Percentiles rank a stretch among this genome's conserved stretches.
Conservation (phyloP, 306 rosid species). For the Nissolia schottii region DNA sequence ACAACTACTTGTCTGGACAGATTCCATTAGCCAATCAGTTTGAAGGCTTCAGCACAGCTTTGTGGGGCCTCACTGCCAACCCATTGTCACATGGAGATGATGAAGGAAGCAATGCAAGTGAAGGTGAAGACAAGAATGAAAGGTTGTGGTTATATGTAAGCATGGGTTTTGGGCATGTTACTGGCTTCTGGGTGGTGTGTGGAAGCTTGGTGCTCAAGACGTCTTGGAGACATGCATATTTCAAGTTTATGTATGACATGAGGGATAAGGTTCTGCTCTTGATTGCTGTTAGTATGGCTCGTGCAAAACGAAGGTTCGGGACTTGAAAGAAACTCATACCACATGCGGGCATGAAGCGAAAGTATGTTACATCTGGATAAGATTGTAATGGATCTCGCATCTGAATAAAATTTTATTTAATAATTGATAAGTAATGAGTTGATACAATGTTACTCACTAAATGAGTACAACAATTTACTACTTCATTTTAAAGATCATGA, state of each 20-base stretch:
- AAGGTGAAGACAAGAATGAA: constrained; percentile 1
- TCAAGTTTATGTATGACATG: background rate
- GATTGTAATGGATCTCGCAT: no score
- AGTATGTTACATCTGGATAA: no score
- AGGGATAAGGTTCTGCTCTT: background rate
- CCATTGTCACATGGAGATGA: background rate
- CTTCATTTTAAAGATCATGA: no score
- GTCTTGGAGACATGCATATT: constrained; percentile 27
- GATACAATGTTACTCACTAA: no score
- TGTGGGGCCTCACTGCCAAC: background rate
- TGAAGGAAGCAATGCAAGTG: constrained; percentile 1
- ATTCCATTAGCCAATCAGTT: constrained; percentile 22
- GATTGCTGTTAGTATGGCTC: background rate
- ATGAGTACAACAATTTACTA: no score
- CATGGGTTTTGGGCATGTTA: background rate
- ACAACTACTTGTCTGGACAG: constrained; percentile 12
- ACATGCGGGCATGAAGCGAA: background rate
- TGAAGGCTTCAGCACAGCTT: background rate
- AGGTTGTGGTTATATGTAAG: constrained; percentile 8
- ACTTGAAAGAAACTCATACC: background rate
- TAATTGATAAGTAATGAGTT: no score
- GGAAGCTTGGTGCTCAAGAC: constrained; percentile 10
- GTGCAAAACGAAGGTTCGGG: background rate
- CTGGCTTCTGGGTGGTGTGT: constrained; percentile 10
- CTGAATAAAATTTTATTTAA: no score